A percentile compares a stretch with the other conserved stretches of the same genome.
Evolutionary conservation across 1,284 basidiomycete species (phyloP).

Genomic region (Fomitopsis palustris): DNA sequence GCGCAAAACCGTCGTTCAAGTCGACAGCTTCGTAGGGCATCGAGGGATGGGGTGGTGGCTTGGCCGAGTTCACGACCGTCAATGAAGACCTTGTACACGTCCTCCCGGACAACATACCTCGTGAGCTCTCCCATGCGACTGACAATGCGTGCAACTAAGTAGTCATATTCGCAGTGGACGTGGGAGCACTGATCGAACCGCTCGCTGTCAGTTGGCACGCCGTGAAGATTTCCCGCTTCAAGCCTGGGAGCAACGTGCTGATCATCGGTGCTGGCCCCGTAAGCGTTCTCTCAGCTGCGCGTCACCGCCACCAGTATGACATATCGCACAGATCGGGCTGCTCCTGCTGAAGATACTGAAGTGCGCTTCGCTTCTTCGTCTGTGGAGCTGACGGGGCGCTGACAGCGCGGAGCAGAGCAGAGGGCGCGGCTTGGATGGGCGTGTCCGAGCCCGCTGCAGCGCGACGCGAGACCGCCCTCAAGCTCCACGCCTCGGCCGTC

Average conservation of each 20-base stretch:
- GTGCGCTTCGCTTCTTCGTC: neutral
- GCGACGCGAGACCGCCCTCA: constrained; percentile 23
- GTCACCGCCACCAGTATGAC: neutral
- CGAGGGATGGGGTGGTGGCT: constrained; percentile 22
- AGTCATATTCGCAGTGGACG: constrained; percentile 16
- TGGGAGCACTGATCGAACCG: constrained; percentile 31
- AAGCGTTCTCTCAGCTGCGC: neutral
- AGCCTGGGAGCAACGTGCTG: constrained; percentile 24
- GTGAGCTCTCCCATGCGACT: constrained; percentile 8
- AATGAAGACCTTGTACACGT: constrained; percentile 24
- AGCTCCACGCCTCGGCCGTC: constrained; percentile 25
- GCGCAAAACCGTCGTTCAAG: too few relatives aligned
- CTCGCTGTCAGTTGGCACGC: constrained; percentile 32
- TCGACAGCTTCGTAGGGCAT: constrained; percentile 18
- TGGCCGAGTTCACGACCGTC: constrained; percentile 27
- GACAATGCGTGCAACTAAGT: neutral
- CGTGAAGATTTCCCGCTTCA: constrained; percentile 25
- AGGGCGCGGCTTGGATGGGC: constrained; percentile 23
- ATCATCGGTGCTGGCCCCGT: constrained; percentile 32
- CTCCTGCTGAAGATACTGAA: constrained; percentile 22
- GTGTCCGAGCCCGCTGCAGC: constrained; percentile 27
- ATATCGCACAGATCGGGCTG: constrained; percentile 20
- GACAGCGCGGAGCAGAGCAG: constrained; percentile 4
- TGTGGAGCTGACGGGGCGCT: neutral
- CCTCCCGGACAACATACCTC: constrained; percentile 22